Percentiles rank a stretch among this genome's conserved stretches.
Evolutionary conservation across 192 early-diverging fungal species (phyloP).

Genomic region (Irineochytrium annulatum): DNA sequence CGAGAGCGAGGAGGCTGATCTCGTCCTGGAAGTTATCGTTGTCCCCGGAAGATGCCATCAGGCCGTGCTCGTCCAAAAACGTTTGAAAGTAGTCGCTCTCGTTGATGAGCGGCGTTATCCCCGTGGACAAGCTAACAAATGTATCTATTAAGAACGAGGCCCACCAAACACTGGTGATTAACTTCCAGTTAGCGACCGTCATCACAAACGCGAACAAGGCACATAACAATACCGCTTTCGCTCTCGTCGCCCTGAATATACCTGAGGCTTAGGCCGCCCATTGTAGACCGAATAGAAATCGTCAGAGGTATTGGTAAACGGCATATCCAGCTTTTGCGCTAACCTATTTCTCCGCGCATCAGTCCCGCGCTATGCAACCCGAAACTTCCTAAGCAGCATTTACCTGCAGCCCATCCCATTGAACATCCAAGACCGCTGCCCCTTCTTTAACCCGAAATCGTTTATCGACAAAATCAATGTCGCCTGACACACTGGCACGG

Average conservation of each 20-base stretch:
- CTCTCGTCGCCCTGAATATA: slow-evolving; percentile 7
- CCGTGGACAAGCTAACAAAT: slow-evolving; percentile 13
- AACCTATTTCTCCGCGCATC: neutral
- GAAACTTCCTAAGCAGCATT: neutral
- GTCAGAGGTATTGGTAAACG: slow-evolving; percentile 1
- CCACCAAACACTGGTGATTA: slow-evolving; percentile 31
- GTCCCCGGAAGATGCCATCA: neutral
- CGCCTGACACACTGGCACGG: slow-evolving; percentile 4
- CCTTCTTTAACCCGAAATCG: neutral
- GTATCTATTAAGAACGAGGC: slow-evolving; percentile 13
- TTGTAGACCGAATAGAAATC: slow-evolving; percentile 28
- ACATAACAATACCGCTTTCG: slow-evolving; percentile 24
- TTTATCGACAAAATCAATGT: neutral
- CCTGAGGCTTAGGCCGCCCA: slow-evolving; percentile 5
- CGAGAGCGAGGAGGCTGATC: neutral
- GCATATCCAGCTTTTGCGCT: slow-evolving; percentile 12
- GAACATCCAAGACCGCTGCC: slow-evolving; percentile 3
- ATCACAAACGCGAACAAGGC: neutral
- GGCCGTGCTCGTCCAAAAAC: slow-evolving; percentile 1
- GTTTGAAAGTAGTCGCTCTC: slow-evolving; percentile 26
- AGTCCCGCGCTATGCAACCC: neutral
- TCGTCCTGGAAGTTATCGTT: neutral
- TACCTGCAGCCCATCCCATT: slow-evolving; percentile 8
- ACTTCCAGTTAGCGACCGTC: neutral
- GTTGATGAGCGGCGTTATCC: slow-evolving; percentile 17